phyloP scores from a whole-genome alignment of 495 filamentous ascomycete genomes.

The Aspergillus cavernicola region DNA sequence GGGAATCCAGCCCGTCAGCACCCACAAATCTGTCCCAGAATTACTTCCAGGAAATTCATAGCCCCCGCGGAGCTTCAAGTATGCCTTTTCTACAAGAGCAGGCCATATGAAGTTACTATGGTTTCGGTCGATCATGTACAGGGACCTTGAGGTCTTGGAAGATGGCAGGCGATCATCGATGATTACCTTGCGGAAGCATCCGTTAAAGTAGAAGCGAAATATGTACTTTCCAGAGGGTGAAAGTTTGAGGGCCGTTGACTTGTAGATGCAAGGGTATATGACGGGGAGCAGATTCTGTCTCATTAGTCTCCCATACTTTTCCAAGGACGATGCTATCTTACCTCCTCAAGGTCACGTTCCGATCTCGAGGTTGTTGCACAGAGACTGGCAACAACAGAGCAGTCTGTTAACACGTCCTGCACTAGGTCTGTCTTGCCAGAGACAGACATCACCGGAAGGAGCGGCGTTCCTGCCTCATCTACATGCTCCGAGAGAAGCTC shows the following conservation, averaged over 20 bases:
- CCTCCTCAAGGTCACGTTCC: conserved; percentile 57
- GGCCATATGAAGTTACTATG: conserved; percentile 80
- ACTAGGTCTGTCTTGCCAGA: conserved; percentile 67
- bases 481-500: conserved; percentile 42
- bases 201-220: conserved; percentile 91
- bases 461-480: conserved; percentile 5
- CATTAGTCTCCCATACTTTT: conserved; percentile 17
- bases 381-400: conserved; percentile 93
- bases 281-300: conserved; percentile 61
- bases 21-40: conserved; percentile 87
- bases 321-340: conserved; percentile 24
- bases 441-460: conserved; percentile 50
- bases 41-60: conserved; percentile 99
- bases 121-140: conserved; percentile 86
- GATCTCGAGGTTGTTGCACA: conserved; percentile 72
- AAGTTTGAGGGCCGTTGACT: conserved; percentile 48
- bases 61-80: conserved; percentile 92
- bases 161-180: conserved; percentile 91
- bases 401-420: conserved; percentile 92
- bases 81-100: conserved; percentile 94
- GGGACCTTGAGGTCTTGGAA: conserved; percentile 64
- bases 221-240: conserved; percentile 87
- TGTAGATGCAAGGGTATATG: conserved; percentile 68
- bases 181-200: conserved; percentile 77
- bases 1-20: conserved; percentile 92